Percentiles rank a stretch among this genome's conserved stretches.
Evolutionary conservation across 305 asterid species (phyloP).

Genomic region (Fraxinus albicans): DNA sequence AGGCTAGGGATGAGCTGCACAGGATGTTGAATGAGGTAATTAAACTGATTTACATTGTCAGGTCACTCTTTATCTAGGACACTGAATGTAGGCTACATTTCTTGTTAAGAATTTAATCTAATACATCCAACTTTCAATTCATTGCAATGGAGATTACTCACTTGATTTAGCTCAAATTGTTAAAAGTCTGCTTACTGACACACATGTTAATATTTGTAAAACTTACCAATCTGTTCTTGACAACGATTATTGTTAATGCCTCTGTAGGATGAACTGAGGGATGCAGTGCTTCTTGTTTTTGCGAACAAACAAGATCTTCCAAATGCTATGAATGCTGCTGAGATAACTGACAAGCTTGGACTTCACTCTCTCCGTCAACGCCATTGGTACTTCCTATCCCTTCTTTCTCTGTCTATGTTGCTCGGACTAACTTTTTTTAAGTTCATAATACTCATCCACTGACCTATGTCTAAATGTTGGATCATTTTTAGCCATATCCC

Average conservation of each 20-base stretch:
- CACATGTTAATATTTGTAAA: background rate
- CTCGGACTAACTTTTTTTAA: background rate
- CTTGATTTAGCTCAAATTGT: background rate
- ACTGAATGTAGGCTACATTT: background rate
- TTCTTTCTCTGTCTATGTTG: background rate
- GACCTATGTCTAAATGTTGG: background rate
- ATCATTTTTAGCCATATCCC: background rate
- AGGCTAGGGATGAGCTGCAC: slow-evolving; percentile 92
- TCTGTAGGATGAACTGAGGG: slow-evolving; percentile 76
- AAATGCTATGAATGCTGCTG: slow-evolving; percentile 95
- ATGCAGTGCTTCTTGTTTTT: slow-evolving; percentile 81
- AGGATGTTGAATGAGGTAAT: slow-evolving; percentile 86
- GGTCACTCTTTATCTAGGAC: background rate
- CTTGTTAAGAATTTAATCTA: background rate
- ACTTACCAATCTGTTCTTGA: background rate
- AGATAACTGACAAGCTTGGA: slow-evolving; percentile 88
- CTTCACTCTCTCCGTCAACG: slow-evolving; percentile 90
- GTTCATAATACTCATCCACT: background rate
- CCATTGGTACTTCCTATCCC: slow-evolving; percentile 53
- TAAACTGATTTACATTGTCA: background rate
- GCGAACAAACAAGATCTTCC: slow-evolving; percentile 98
- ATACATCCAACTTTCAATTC: background rate
- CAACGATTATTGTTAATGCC: background rate
- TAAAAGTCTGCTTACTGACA: background rate
- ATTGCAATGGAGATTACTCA: background rate